Evolutionary conservation across 2,329 filamentous ascomycete species (phyloP), one percentile per base, ranked within the genome.

Genomic region (Colletotrichum magnum): DNA sequence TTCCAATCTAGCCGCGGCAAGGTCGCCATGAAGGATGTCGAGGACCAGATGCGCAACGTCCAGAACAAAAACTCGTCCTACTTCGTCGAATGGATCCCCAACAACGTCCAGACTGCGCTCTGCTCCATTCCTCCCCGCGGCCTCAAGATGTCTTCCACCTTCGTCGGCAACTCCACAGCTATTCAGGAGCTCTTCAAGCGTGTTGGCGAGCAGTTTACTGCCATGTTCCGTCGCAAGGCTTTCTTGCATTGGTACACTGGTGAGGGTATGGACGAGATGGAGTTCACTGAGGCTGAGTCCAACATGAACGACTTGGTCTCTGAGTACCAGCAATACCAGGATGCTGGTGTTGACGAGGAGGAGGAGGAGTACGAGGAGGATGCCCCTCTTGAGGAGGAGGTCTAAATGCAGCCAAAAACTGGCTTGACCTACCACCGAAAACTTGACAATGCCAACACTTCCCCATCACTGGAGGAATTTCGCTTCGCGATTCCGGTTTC

Each of bases 231-330:
- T 88, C 94, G 96, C 87, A 99, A 98, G 93, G 96, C 96, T 92
- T 99, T 99, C 94, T 94, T 99, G 91, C 96, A 98, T 89, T 99
- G 96, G 96, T 99, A 99, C 88, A 99, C 96, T 91, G 95, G 95
- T 81, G 96, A 99, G 90, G 96, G 96, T 88, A 99, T 99, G 96
- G 96, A 99, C 87, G 96, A 99, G 92, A 98, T 99, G 96, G 96
- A 99, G 89, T 99, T 99, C 89, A 99, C 96, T 82, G 96, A 99
- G 90, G 96, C 96, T 78, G 96, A 99, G 92, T 97, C 94, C 87
- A 99, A 99, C 90, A 98, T 99, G 96, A 98, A 99, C 89, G 96
- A 99, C 85, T 88, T 99, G 81, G 95, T 99, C 79, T 97, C 94
- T 72, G 96, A 99, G 86, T 99, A 99, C 89, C 96, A 98, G 91